Conservation (phyloP, 2,329 filamentous ascomycete species). For the Talaromyces albobiverticillius region DNA sequence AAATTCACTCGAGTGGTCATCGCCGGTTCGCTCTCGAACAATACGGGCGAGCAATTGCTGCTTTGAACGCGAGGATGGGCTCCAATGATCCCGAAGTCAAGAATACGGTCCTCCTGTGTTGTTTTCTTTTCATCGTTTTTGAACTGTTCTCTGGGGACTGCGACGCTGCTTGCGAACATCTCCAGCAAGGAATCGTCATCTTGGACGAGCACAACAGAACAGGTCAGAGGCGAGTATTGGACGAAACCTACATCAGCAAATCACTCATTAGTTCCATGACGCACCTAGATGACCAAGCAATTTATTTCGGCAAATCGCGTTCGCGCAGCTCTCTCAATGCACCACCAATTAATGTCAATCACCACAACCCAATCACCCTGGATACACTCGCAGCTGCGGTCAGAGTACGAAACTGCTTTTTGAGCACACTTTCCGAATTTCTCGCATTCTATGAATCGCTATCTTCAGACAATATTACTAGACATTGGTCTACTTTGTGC, state of each 20-base stretch:
- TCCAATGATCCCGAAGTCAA: neutral
- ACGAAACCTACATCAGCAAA: neutral
- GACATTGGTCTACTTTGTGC: neutral
- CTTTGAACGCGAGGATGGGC: neutral
- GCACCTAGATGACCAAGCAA: neutral
- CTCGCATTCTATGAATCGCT: neutral
- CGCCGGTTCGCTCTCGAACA: neutral
- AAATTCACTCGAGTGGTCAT: neutral
- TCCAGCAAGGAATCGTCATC: neutral
- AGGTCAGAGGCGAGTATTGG: neutral
- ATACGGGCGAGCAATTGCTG: neutral
- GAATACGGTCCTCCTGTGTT: neutral
- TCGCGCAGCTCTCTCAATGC: neutral
- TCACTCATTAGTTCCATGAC: neutral
- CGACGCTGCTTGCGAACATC: neutral
- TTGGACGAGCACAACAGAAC: neutral
- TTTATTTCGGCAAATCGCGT: neutral
- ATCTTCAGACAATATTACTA: neutral
- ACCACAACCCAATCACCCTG: neutral
- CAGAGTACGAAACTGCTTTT: neutral
- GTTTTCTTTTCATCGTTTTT: neutral
- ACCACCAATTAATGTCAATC: neutral
- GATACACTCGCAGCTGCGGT: neutral
- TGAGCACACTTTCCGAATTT: neutral
- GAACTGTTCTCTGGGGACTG: neutral